Percentiles rank a stretch among this genome's conserved stretches.
phyloP scores from a whole-genome alignment of 2,329 filamentous ascomycete species.

The Neobulgaria alba region DNA sequence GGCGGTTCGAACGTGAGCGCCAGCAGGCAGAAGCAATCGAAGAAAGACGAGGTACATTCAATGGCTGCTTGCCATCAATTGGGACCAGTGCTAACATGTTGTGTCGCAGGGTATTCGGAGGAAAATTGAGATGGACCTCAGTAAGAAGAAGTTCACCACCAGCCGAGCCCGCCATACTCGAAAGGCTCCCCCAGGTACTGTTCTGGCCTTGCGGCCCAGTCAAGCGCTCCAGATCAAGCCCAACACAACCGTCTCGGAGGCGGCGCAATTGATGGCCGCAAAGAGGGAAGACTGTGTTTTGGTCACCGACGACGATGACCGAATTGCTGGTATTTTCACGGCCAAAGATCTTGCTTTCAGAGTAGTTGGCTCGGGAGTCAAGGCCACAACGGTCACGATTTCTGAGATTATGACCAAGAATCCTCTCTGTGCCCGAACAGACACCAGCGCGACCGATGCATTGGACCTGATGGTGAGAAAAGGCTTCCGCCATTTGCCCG shows the following conservation, averaged over 20 bases:
- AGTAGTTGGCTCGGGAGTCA: slow-evolving; percentile 83
- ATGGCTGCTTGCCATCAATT: slow-evolving; percentile 8
- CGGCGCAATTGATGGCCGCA: slow-evolving; percentile 95
- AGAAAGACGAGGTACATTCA: slow-evolving; percentile 86
- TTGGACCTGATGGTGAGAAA: slow-evolving; percentile 97
- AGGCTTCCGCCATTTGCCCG: slow-evolving; percentile 92
- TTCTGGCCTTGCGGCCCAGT: slow-evolving; percentile 90
- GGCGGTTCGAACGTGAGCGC: slow-evolving; percentile 67
- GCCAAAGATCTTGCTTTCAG: slow-evolving; percentile 97
- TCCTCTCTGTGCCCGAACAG: slow-evolving; percentile 90
- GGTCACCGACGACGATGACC: slow-evolving; percentile 94
- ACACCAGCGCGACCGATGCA: slow-evolving; percentile 96
- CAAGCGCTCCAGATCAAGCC: slow-evolving; percentile 97
- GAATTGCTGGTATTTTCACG: slow-evolving; percentile 97
- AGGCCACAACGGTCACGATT: slow-evolving; percentile 84
- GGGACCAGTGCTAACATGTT: slow-evolving; percentile 14
- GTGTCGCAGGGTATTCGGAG: slow-evolving; percentile 73
- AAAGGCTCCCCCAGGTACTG: slow-evolving; percentile 92
- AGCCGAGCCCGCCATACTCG: slow-evolving; percentile 74
- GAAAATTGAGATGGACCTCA: slow-evolving; percentile 95
- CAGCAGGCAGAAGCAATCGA: slow-evolving; percentile 91
- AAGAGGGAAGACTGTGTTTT: slow-evolving; percentile 97
- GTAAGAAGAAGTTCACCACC: slow-evolving; percentile 85
- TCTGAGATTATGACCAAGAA: slow-evolving; percentile 99
- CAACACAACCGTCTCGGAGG: slow-evolving; percentile 84